Conservation (phyloP, 1,284 basidiomycete genomes). For the Rhodotorula mucilaginosa region DNA sequence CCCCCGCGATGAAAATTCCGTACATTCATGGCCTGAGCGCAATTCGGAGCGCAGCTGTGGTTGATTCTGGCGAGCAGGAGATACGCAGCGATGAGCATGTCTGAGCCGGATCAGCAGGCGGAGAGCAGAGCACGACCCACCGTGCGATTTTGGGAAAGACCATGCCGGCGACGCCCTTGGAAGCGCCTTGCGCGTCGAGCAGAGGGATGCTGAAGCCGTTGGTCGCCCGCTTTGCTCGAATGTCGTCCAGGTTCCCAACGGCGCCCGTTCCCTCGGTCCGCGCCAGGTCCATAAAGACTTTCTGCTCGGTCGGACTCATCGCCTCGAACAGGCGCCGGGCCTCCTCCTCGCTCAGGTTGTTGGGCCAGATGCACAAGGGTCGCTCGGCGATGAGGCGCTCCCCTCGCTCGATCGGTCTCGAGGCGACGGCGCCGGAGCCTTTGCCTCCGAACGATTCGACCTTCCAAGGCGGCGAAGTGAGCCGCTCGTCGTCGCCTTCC, state of each 20-base stretch:
- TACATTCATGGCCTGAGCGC: slow-evolving; percentile 36
- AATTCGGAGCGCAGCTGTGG: slow-evolving; percentile 27
- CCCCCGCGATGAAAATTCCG: too few relatives aligned
- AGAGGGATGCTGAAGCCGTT: slow-evolving; percentile 43
- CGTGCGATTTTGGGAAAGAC: slow-evolving; percentile 36
- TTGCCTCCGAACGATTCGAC: slow-evolving; percentile 19
- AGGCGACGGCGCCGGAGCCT: slow-evolving; percentile 40
- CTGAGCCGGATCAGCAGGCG: not conserved
- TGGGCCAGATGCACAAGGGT: slow-evolving; percentile 41
- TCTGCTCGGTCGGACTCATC: slow-evolving; percentile 23
- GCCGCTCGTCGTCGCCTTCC: slow-evolving; percentile 12
- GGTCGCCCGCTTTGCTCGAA: slow-evolving; percentile 39
- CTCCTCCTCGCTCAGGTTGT: slow-evolving; percentile 20
- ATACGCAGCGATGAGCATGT: not conserved
- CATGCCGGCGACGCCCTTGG: slow-evolving; percentile 9
- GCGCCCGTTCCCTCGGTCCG: slow-evolving; percentile 19
- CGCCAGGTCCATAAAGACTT: slow-evolving; percentile 35
- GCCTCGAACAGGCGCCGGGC: slow-evolving; percentile 28
- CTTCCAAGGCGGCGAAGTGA: slow-evolving; percentile 27
- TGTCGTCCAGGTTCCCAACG: slow-evolving; percentile 23
- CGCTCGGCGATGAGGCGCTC: slow-evolving; percentile 40
- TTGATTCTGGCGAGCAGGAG: not conserved
- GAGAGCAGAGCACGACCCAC: not conserved
- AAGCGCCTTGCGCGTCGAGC: not conserved
- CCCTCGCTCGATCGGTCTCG: slow-evolving; percentile 25